Evolutionary conservation across 768 basidiomycete species (phyloP).

Genomic region (Russula sp.): DNA sequence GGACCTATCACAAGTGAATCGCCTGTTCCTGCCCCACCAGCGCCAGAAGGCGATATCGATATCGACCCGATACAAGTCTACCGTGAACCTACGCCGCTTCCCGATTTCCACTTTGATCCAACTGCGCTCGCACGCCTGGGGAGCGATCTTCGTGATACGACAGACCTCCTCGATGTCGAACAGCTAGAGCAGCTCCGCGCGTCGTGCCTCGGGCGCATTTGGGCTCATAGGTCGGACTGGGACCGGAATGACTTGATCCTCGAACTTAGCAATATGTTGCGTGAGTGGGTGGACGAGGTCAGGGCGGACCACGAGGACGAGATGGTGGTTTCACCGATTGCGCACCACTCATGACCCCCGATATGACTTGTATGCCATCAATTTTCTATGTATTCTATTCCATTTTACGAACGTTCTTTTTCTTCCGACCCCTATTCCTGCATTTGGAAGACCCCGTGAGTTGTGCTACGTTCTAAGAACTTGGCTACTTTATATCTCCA

Average conservation of each 20-base stretch:
- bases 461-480: neutral
- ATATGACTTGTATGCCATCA: neutral
- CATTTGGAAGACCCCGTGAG: neutral
- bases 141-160: slow-evolving; percentile 43
- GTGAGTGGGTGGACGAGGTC: slow-evolving; percentile 63
- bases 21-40: slow-evolving; percentile 18
- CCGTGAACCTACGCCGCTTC: slow-evolving; percentile 60
- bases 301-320: slow-evolving; percentile 23
- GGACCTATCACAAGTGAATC: neutral
- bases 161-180: slow-evolving; percentile 65
- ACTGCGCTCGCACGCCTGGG: slow-evolving; percentile 42
- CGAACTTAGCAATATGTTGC: slow-evolving; percentile 50
- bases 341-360: neutral
- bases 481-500: neutral
- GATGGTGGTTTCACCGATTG: slow-evolving; percentile 1
- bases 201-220: slow-evolving; percentile 69
- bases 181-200: slow-evolving; percentile 93
- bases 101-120: slow-evolving; percentile 66
- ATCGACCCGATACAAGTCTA: slow-evolving; percentile 45
- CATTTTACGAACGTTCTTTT: neutral
- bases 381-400: slow-evolving; percentile 20
- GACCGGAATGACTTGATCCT: slow-evolving; percentile 59
- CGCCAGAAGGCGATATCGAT: slow-evolving; percentile 26
- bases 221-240: slow-evolving; percentile 80
- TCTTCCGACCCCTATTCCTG: neutral